Percentiles rank a stretch among this genome's conserved stretches.
Evolutionary conservation across 768 basidiomycete genomes (phyloP).

Genomic region (Russula griseocarnosa): DNA sequence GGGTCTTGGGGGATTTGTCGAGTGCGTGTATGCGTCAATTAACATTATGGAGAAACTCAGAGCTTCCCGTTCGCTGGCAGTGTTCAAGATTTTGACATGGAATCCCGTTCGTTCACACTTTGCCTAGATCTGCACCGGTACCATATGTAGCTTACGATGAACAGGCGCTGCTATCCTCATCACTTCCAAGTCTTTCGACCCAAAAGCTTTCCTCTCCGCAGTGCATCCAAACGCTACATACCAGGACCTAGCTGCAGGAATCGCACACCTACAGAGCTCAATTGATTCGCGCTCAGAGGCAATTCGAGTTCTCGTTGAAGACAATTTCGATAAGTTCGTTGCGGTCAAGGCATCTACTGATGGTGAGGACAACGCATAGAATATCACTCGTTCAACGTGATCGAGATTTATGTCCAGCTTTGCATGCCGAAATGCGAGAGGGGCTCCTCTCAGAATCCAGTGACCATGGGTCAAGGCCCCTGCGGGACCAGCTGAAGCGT

Average conservation of each 20-base stretch:
- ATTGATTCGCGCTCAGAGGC: conserved; percentile 92
- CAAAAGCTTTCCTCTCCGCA: conserved; percentile 85
- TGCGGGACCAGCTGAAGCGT: conserved; percentile 87
- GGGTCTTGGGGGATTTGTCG: conserved; percentile 63
- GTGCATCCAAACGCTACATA: conserved; percentile 95
- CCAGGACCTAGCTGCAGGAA: conserved; percentile 80
- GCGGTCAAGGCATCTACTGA: conserved; percentile 97
- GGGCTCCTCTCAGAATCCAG: conserved; percentile 70
- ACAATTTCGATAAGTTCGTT: conserved; percentile 97
- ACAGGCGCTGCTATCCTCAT: conserved; percentile 79
- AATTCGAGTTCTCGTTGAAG: conserved; percentile 91
- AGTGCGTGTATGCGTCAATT: conserved; percentile 42
- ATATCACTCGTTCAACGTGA: not conserved
- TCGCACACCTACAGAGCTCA: conserved; percentile 65
- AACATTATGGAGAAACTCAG: not conserved
- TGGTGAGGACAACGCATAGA: conserved; percentile 45
- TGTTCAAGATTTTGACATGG: conserved; percentile 64
- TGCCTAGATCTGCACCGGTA: not conserved
- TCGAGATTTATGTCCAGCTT: conserved; percentile 44
- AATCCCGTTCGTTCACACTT: conserved; percentile 56
- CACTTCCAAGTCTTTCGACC: conserved; percentile 92
- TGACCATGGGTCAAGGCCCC: conserved; percentile 78
- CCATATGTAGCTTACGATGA: conserved; percentile 12
- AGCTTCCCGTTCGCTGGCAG: conserved; percentile 36
- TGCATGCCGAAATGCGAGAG: conserved; percentile 91